Evolutionary conservation across 345 rosid species (phyloP), one percentile per base, ranked within the genome.

Genomic region (Lepidium sativum): DNA sequence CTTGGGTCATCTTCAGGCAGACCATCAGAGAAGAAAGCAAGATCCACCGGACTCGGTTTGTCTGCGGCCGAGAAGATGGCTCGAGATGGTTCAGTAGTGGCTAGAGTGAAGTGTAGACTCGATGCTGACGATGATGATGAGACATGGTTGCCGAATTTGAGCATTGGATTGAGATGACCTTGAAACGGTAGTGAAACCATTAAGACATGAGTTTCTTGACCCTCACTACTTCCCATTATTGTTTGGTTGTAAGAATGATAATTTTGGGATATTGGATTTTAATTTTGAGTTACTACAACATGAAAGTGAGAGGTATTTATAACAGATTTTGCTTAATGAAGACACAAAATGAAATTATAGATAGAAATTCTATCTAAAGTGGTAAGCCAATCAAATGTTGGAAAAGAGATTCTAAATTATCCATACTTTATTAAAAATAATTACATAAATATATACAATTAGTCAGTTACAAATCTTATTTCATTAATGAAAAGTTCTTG

Each of bases 11-110:
- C 82, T 14, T 63, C 65, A 67, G 75, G 44, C 5, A 81, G 70
- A 25, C 85, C 85, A n/a, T 81, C 85, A 0, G 80, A 60, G 78
- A 77, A 80, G 75, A 78, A 81, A 8, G 25, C 77, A 4, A 87
- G 72, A 16, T 58, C 62, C 31, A 75, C 40, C 8, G 45, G 32
- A 56, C 45, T 50, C 40, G 25, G 32, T 29, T 55, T 21, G 13
- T 32, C 37, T 23, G 15, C 13, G 8, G 53, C 44, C 0, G 74
- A 70, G 58, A 76, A 11, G 43, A 71, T 77, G 58, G 69, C 60
- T 25, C 78, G 72, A 6, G 71, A 81, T 13, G 69, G 51, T 11
- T 86, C 80, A 13, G 58, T 66, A 39, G 83, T 75, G 73, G 86
- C 83, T 2, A 86, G n/a, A 7, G 80, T 81, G 74, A 84, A 73